These are phyloP conservation scores for Delitschia confertaspora DNA, from an alignment of 495 filamentous ascomycete species.

Conservation along the genomic window DNA sequence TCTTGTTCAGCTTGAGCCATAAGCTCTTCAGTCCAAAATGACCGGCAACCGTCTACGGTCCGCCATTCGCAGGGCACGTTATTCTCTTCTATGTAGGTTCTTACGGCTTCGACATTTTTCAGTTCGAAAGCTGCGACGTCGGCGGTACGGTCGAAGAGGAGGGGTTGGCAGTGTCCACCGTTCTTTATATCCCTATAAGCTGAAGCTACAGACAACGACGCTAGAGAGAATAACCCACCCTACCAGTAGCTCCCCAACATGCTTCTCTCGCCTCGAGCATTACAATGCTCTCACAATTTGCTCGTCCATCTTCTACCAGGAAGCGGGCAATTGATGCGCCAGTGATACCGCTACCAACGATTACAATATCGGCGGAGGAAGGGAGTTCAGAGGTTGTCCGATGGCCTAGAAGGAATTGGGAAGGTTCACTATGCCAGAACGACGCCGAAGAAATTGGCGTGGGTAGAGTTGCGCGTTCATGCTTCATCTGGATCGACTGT, in stretches of 20 bases:
- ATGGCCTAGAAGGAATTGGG: conserved; percentile 48
- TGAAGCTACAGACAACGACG: not conserved
- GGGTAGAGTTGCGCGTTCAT: conserved; percentile 14
- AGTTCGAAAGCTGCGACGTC: conserved; percentile 57
- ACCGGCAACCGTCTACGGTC: conserved; percentile 43
- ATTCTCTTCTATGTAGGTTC: conserved; percentile 42
- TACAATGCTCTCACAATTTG: conserved; percentile 42
- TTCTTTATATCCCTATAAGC: conserved; percentile 39
- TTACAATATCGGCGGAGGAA: conserved; percentile 49
- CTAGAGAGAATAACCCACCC: conserved; percentile 37
- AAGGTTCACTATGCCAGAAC: conserved; percentile 64
- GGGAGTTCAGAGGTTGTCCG: conserved; percentile 54
- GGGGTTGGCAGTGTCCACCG: conserved; percentile 65
- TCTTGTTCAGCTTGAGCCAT: conserved; percentile 40
- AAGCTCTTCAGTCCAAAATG: conserved; percentile 42
- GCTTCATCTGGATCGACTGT: conserved; percentile 1
- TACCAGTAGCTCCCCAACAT: conserved; percentile 73
- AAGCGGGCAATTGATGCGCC: conserved; percentile 58
- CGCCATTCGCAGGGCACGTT: conserved; percentile 56
- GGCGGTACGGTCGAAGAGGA: conserved; percentile 43
- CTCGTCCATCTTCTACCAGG: conserved; percentile 41
- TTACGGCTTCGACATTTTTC: conserved; percentile 46
- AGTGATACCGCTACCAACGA: conserved; percentile 67
- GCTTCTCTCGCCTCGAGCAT: conserved; percentile 74
- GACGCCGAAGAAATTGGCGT: conserved; percentile 44